Percentiles rank a stretch among this genome's conserved stretches.
Evolutionary conservation across 495 filamentous ascomycete genomes (phyloP).

Genomic region (Letharia lupina): DNA sequence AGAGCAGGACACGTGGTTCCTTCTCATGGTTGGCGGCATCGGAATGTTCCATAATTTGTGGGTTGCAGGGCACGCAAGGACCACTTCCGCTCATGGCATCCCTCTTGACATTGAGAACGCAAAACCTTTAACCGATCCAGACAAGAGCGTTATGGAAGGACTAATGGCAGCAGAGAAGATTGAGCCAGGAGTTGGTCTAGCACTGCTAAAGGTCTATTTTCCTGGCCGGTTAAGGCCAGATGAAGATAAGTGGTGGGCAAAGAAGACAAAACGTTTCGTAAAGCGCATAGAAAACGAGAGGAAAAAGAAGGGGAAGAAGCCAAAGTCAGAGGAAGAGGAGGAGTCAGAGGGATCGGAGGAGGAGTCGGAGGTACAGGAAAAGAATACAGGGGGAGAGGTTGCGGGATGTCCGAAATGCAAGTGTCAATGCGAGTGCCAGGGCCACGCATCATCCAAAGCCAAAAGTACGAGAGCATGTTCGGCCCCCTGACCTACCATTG

Average conservation of each 20-base stretch:
- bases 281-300: no score
- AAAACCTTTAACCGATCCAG: conserved; percentile 22
- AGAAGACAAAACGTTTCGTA: no score
- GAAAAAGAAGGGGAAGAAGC: no score
- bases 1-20: conserved; percentile 34
- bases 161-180: conserved; percentile 28
- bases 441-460: no score
- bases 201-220: conserved; percentile 31
- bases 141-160: conserved; percentile 32
- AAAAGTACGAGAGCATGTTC: no score
- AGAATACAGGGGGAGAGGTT: no score
- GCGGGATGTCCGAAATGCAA: no score
- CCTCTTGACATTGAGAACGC: conserved; percentile 27
- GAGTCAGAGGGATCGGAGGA: no score
- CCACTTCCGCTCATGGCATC: conserved; percentile 26
- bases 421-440: no score
- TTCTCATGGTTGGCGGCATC: conserved; percentile 37
- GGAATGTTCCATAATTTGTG: conserved; percentile 42
- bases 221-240: conserved; percentile 27
- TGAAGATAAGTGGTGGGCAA: conserved; percentile 18
- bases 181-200: conserved; percentile 29
- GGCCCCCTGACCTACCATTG: no score
- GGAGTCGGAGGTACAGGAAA: no score
- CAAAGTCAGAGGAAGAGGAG: no score
- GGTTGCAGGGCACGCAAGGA: conserved; percentile 32